Evolutionary conservation across 169 alveolate genomes (phyloP).

Genomic region (Eimeria necatrix): DNA sequence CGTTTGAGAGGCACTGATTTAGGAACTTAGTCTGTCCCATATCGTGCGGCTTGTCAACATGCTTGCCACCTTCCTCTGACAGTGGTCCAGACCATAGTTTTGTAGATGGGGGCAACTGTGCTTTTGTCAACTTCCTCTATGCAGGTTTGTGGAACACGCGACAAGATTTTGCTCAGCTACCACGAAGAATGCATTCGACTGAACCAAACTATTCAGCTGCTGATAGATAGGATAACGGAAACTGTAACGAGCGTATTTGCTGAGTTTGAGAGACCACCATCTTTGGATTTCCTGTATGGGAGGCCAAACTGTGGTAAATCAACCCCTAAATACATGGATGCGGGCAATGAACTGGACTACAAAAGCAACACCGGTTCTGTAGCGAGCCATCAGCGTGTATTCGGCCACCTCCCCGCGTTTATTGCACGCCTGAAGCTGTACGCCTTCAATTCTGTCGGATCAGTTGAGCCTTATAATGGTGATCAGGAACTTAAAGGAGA

Average conservation of each 20-base stretch:
- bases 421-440: constrained; percentile 60
- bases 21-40: neutral
- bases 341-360: neutral
- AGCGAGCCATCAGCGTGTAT: constrained; percentile 3
- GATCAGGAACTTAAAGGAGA: neutral
- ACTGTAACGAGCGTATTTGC: constrained; percentile 35
- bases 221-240: constrained; percentile 27
- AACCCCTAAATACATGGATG: neutral
- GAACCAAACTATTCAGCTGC: constrained; percentile 65
- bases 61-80: too few species aligned
- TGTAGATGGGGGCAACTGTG: neutral
- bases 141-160: constrained; percentile 46
- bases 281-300: constrained; percentile 33
- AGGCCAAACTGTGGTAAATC: too few species aligned
- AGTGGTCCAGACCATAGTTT: too few species aligned
- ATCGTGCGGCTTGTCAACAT: neutral
- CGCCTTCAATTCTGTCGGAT: constrained; percentile 26
- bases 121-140: neutral
- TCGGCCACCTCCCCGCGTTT: constrained; percentile 64
- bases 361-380: neutral
- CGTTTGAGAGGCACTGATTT: neutral
- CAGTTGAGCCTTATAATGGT: neutral
- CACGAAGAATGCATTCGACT: constrained; percentile 74
- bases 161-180: constrained; percentile 32
- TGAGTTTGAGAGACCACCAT: constrained; percentile 41